Percentiles rank a stretch among this genome's conserved stretches.
Conservation (phyloP, 164 flowering plant species). For the Litsea cubeba region DNA sequence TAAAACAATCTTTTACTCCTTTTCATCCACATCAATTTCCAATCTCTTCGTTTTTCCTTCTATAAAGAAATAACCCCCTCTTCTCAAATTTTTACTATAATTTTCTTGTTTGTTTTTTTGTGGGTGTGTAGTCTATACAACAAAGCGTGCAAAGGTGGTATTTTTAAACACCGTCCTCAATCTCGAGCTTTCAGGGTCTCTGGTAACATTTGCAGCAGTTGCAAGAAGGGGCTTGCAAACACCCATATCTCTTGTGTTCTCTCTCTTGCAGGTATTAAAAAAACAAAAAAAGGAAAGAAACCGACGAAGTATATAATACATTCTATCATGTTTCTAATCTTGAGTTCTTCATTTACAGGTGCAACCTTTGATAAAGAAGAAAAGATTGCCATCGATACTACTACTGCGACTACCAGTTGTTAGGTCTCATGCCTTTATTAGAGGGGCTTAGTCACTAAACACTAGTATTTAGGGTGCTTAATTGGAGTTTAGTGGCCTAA, state of each 20-base stretch:
- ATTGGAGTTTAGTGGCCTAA: no score
- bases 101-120: background rate
- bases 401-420: conserved; percentile 44
- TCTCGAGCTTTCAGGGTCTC: conserved; percentile 49
- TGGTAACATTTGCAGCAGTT: conserved; percentile 59
- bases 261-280: conserved; percentile 67
- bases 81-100: no score
- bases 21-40: no score
- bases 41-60: no score
- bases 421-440: no score
- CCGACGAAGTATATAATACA: background rate
- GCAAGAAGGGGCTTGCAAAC: conserved; percentile 67
- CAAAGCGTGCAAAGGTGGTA: conserved; percentile 72
- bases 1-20: background rate
- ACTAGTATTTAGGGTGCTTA: no score
- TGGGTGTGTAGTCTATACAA: conserved; percentile 53
- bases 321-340: conserved; percentile 1
- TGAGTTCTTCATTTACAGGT: conserved; percentile 31
- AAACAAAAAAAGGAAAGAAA: background rate
- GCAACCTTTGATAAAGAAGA: conserved; percentile 36
- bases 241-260: conserved; percentile 70
- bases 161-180: conserved; percentile 73
- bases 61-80: no score
- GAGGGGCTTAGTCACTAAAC: no score
- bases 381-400: conserved; percentile 41